These are phyloP conservation scores for Pythium diclinum DNA, from an alignment of 352 stramenopile genomes.

Conservation along the genomic window DNA sequence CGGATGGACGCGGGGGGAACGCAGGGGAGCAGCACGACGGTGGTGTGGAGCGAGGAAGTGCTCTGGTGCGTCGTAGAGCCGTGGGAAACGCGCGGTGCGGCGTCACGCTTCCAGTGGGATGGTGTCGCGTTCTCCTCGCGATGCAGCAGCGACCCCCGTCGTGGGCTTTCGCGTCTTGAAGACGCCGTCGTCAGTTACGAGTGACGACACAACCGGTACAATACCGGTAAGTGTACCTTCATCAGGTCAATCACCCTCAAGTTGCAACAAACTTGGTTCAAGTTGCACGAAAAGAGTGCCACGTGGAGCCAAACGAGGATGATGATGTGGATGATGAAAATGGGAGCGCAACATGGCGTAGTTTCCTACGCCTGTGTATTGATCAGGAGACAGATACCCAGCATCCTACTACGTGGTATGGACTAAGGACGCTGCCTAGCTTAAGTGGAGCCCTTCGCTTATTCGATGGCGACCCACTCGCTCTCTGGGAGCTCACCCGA, in stretches of 20 bases:
- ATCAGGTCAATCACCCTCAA: not conserved
- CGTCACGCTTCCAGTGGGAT: not conserved
- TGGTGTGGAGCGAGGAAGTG: not conserved
- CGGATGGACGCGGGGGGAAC: slow-evolving; percentile 9
- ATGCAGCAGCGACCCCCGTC: not conserved
- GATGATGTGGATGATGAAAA: not conserved
- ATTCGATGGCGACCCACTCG: slow-evolving; percentile 50
- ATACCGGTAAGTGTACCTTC: slow-evolving; percentile 8
- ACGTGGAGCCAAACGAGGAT: slow-evolving; percentile 16
- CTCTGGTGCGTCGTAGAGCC: not conserved
- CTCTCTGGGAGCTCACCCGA: slow-evolving; percentile 88
- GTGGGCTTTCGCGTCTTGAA: slow-evolving; percentile 9
- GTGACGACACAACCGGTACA: slow-evolving; percentile 3
- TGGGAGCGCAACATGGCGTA: not conserved
- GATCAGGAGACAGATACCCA: not conserved
- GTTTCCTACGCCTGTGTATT: slow-evolving; percentile 3
- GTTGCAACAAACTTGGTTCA: not conserved
- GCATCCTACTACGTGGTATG: not conserved
- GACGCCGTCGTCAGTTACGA: slow-evolving; percentile 11
- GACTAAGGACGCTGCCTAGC: not conserved
- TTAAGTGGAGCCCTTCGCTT: not conserved
- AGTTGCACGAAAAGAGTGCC: slow-evolving; percentile 18
- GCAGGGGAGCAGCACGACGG: not conserved
- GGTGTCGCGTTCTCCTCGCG: not conserved
- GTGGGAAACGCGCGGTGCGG: not conserved